Evolutionary conservation across 1,284 basidiomycete species (phyloP).

Genomic region (Trichosporon coremiiforme): DNA sequence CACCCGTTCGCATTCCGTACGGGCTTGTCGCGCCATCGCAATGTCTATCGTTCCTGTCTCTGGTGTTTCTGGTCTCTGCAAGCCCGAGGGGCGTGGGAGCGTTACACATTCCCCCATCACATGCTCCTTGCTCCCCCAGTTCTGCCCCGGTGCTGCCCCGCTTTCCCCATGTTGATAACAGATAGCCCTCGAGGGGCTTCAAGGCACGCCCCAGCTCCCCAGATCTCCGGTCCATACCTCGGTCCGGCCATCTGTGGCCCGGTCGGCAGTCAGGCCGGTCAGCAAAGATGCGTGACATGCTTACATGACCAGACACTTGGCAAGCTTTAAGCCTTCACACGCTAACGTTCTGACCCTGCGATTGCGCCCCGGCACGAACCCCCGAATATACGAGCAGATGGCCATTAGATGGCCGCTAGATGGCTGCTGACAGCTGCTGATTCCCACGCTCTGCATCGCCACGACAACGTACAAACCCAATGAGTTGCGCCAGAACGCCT

Average conservation of each 20-base stretch:
- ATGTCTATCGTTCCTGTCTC: no score
- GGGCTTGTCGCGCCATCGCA: no score
- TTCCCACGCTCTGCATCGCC: background rate
- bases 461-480: background rate
- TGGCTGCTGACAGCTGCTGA: background rate
- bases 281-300: background rate
- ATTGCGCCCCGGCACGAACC: no score
- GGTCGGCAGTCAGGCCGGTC: no score
- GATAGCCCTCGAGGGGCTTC: background rate
- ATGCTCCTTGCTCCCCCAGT: background rate
- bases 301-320: background rate
- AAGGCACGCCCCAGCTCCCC: background rate
- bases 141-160: no score
- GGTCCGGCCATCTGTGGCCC: background rate
- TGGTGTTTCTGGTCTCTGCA: no score
- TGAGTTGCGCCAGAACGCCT: background rate
- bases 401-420: no score
- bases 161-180: background rate
- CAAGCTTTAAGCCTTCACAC: background rate
- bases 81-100: background rate
- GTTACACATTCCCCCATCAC: slow-evolving; percentile 11
- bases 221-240: no score
- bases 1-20: no score
- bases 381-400: no score
- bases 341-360: no score